Conservation (phyloP, 2,329 filamentous ascomycete genomes). For the Hypocreales sp. region DNA sequence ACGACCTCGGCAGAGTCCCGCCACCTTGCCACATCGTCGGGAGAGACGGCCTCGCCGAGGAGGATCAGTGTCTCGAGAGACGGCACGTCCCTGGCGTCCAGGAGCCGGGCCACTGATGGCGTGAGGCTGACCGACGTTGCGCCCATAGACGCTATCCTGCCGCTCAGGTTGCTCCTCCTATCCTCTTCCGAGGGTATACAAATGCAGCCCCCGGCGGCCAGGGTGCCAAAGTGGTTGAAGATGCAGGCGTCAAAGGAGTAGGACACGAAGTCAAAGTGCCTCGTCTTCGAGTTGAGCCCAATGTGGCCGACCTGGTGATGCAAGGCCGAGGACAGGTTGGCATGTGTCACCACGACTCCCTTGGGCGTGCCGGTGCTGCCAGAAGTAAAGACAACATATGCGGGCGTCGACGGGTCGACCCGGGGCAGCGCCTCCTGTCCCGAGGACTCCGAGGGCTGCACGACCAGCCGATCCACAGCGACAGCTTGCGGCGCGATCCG, state of each 20-base stretch:
- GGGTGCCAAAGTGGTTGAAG: constrained; percentile 5
- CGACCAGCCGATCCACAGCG: not conserved
- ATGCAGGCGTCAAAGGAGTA: constrained; percentile 7
- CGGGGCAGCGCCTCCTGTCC: not conserved
- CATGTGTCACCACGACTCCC: constrained; percentile 7
- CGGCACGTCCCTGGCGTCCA: constrained; percentile 1
- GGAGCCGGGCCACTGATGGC: constrained; percentile 4
- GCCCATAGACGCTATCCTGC: constrained; percentile 1
- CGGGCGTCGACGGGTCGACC: not conserved
- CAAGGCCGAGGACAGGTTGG: constrained; percentile 4
- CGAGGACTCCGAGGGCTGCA: not conserved
- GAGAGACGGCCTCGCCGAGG: constrained; percentile 4
- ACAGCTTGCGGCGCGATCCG: not conserved
- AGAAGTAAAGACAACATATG: constrained; percentile 7
- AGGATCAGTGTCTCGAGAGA: constrained; percentile 4
- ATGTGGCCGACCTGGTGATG: constrained; percentile 4
- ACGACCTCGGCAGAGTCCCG: constrained; percentile 3
- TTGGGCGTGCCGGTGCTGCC: constrained; percentile 1
- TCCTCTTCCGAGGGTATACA: constrained; percentile 5
- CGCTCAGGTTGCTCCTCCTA: constrained; percentile 2
- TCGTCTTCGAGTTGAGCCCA: constrained; percentile 4
- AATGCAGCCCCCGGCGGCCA: constrained; percentile 5
- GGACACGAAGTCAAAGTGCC: constrained; percentile 8
- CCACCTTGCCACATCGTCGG: constrained; percentile 1
- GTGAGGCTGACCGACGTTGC: constrained; percentile 4